Evolutionary conservation across 768 basidiomycete species (phyloP).

Genomic region (Kwoniella heveanensis): DNA sequence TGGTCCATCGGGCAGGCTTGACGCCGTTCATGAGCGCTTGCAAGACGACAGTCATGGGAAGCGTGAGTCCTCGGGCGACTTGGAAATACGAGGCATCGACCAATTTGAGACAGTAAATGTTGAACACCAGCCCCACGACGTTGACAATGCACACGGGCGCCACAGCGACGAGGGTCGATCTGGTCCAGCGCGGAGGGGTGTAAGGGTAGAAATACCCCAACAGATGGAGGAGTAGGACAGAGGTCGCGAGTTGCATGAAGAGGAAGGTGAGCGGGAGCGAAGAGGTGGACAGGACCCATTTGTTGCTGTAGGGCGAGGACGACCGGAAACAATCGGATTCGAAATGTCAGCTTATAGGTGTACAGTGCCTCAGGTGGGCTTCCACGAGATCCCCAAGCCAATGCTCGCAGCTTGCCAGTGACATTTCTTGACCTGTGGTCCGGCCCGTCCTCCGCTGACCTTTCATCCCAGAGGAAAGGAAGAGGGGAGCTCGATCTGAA

Average conservation of each 20-base stretch:
- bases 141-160: constrained; percentile 30
- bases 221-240: constrained; percentile 25
- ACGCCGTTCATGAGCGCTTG: constrained; percentile 19
- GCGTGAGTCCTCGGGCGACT: constrained; percentile 56
- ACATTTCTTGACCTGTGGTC: no score
- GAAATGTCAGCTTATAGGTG: not conserved
- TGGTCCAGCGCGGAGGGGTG: constrained; percentile 26
- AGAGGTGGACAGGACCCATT: constrained; percentile 36
- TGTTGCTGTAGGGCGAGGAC: constrained; percentile 17
- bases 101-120: constrained; percentile 73
- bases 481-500: not conserved
- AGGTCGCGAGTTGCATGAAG: constrained; percentile 27
- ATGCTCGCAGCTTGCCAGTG: no score
- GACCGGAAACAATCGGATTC: not conserved
- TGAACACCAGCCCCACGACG: constrained; percentile 68
- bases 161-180: constrained; percentile 21
- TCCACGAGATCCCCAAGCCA: no score
- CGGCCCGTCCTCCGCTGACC: no score
- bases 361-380: no score
- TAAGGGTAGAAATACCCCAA: constrained; percentile 17
- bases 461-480: no score
- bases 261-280: constrained; percentile 37
- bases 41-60: constrained; percentile 36
- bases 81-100: constrained; percentile 83
- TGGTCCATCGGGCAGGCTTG: constrained; percentile 12